Evolutionary conservation across 176 grass and related monocot species (phyloP).

Genomic region (Zizania latifolia): DNA sequence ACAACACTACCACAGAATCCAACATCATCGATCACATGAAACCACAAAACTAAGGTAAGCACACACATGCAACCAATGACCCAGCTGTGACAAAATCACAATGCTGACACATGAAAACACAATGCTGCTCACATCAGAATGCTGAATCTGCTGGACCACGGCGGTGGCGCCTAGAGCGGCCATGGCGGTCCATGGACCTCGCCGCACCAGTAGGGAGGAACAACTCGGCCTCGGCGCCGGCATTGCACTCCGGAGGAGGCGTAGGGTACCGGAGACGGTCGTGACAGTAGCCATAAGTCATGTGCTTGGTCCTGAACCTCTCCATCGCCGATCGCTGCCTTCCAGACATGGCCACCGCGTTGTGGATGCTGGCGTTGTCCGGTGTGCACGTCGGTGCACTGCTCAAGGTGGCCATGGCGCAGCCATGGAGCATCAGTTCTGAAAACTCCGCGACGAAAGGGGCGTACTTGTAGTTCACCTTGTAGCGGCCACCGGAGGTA

Average conservation of each 20-base stretch:
- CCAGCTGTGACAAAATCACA: background rate
- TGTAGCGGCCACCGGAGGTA: conserved; percentile 54
- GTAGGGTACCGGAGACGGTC: conserved; percentile 22
- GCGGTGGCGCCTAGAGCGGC: background rate
- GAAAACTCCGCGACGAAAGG: conserved; percentile 39
- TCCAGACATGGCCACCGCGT: background rate
- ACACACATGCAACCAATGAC: background rate
- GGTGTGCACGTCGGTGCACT: background rate
- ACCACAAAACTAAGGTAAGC: background rate
- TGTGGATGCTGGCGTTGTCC: background rate
- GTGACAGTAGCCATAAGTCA: conserved; percentile 32
- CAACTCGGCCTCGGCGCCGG: background rate
- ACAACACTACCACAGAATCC: background rate
- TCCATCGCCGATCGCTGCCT: conserved; percentile 16
- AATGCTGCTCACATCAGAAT: background rate
- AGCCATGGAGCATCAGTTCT: conserved; percentile 38
- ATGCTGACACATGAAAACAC: background rate
- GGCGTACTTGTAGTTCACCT: conserved; percentile 58
- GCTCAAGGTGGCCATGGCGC: background rate
- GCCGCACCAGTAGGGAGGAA: background rate
- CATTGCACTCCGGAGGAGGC: background rate
- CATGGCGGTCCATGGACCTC: background rate
- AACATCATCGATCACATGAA: background rate
- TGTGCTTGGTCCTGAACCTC: conserved; percentile 2
- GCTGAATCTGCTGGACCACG: background rate